Evolutionary conservation across 1,284 basidiomycete genomes (phyloP), one percentile per base, ranked within the genome.

Genomic region (Heterobasidion occidentale): DNA sequence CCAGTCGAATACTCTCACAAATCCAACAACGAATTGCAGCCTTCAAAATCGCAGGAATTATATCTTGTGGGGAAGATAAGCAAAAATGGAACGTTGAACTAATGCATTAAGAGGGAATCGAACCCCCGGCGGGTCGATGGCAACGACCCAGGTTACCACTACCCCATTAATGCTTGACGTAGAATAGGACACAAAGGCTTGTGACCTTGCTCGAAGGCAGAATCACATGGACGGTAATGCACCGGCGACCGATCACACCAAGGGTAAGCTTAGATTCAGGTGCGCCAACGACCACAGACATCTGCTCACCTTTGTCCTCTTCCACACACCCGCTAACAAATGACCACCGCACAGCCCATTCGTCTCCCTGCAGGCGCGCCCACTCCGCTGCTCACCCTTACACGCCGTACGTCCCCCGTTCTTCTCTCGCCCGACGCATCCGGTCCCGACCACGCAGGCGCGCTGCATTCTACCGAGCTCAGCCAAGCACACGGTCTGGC

Each of bases 81-180:
- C 33, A 51, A 36, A 51, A 35, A 36, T 42, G 8, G 1, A 42
- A 42, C 38, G 8, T 42, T 7, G 3, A 12, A 42, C 38, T 12
- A 1, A 59, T 83, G 82, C 84, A 84, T 84, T 82, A 84, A 85
- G 81, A 64, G 83, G 81, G 83, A 85, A 85, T 86, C 80, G 82
- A 86, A 85, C 83, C 78, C 82, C 80, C 82, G 81, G 83, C 82
- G 82, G 83, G 81, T 84, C 69, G 70, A 75, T 76, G 74, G 74
- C 74, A 76, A 76, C 74, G 74, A 76, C 73, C 73, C 72, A 76
- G 74, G 71, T 74, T 74, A 74, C 73, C 73, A 74, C 74, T 75
- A 75, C 74, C 74, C 74, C 72, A 75, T 72, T 72, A 71, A 72
- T 73, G 71, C 69, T 47, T 48, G 9, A 12, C 4, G 5, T 27